phyloP scores from a whole-genome alignment of 208 protist genomes.

The Trypanosoma avium region DNA sequence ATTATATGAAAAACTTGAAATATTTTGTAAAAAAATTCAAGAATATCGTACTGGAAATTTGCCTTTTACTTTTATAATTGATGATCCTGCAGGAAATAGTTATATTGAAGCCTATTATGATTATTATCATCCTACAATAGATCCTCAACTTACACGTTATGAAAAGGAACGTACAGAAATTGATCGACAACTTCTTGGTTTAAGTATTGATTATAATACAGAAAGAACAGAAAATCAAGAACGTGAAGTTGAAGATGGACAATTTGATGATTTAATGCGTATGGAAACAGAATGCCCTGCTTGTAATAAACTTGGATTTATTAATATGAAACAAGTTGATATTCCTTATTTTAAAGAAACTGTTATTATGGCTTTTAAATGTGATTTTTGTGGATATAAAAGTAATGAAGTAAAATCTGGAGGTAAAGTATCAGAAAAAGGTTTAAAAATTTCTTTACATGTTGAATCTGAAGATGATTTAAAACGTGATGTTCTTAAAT shows the following conservation, averaged over 20 bases:
- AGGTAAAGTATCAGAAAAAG: slow-evolving; percentile 81
- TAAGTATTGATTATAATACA: slow-evolving; percentile 90
- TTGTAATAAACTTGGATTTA: slow-evolving; percentile 58
- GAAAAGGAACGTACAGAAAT: slow-evolving; percentile 85
- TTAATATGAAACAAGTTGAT: slow-evolving; percentile 83
- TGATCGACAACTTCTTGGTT: slow-evolving; percentile 83
- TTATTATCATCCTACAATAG: slow-evolving; percentile 88
- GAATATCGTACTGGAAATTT: slow-evolving; percentile 54
- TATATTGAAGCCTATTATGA: slow-evolving; percentile 92
- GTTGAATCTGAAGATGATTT: slow-evolving; percentile 85
- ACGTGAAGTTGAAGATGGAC: slow-evolving; percentile 72
- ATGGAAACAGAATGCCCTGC: slow-evolving; percentile 81
- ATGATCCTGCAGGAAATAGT: slow-evolving; percentile 92
- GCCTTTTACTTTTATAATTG: slow-evolving; percentile 92
- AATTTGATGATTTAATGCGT: slow-evolving; percentile 63
- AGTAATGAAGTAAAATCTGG: slow-evolving; percentile 94
- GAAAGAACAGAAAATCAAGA: slow-evolving; percentile 71
- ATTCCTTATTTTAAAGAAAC: slow-evolving; percentile 96
- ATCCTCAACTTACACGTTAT: slow-evolving; percentile 81
- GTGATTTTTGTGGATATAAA: slow-evolving; percentile 93
- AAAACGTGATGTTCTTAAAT: slow-evolving; percentile 94
- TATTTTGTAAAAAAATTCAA: slow-evolving; percentile 76
- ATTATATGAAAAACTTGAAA: slow-evolving; percentile 77
- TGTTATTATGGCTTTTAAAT: slow-evolving; percentile 93
- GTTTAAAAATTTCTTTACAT: slow-evolving; percentile 65